Base-by-base conservation (phyloP, 2,329 filamentous ascomycete genomes). In the Neofusicoccum kwambonambiense region DNA sequence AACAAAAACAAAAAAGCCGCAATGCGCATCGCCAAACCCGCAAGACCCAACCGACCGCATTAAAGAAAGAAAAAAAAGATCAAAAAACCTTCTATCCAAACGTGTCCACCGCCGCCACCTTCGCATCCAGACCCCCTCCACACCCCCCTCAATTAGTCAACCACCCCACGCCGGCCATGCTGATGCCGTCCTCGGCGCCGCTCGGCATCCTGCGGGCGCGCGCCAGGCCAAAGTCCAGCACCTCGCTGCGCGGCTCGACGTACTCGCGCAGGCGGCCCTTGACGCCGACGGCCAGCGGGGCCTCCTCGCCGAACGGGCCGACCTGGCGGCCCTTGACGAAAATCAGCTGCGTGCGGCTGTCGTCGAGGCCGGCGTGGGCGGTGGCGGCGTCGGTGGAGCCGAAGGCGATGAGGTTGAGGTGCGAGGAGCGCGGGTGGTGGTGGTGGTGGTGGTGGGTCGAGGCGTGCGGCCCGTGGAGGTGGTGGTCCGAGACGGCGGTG, bases 221-320 rank as follows among this genome's bases (percentile, higher is more conserved):
- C 13, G 62, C 51, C 12, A 64, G 39, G 57, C 37, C 77, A 58
- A 81, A 82, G 60, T 83, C 80, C 51, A 83, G 70, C 5, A 82
- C 75, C 37, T 81, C 79, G 64, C 77, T 80, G 65, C 79, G 71
- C 2, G 77, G 75, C 67, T 82, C 81, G 3, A 82, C 72, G 63
- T 74, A 83, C 61, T 81, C 80, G 42, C 80, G 70, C 65, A 80
- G 60, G 64, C 77, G 80, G 79, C 80, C 82, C 5, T 78, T 77
- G 11, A 82, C 76, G 37, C 80, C 78, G 13, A 81, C 75, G 0
- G 81, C 80, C 41, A 78, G 75, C 1, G 76, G 72, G 50, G 72
- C 74, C 57, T 75, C 75, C 44, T 73, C 74, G 34, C 80, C 80
- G 6, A 82, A 72, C 0, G 80, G 78, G 52, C 80, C 77, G 1